These are phyloP conservation scores for cucumber (Cucumis sativus) DNA, from an alignment of 306 rosid species.

Conservation along the genomic window Cucumber_9930_V3 NC_026655.2:1962501-1963000, in stretches of 20 bases:
- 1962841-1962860: neutral
- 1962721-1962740: neutral
- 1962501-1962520: conserved; percentile 71
- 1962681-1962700: neutral
- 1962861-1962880: neutral
- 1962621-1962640: conserved; percentile 94
- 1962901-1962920: neutral
- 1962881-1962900: neutral
- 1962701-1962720: neutral
- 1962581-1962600: conserved; percentile 91
- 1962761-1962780: neutral
- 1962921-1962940: neutral
- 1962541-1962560: conserved; percentile 30
- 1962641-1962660: conserved; percentile 78
- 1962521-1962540: conserved; percentile 84
- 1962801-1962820: neutral
- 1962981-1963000: neutral
- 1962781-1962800: neutral
- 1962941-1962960: neutral
- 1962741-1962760: neutral
- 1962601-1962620: conserved; percentile 89
- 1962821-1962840: neutral
- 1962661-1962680: conserved; percentile 11
- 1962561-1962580: conserved; percentile 66
- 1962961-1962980: neutral